Percentiles rank a stretch among this genome's conserved stretches.
Evolutionary conservation across 2,329 filamentous ascomycete species (phyloP).

Genomic region (Fusarium chuoi): DNA sequence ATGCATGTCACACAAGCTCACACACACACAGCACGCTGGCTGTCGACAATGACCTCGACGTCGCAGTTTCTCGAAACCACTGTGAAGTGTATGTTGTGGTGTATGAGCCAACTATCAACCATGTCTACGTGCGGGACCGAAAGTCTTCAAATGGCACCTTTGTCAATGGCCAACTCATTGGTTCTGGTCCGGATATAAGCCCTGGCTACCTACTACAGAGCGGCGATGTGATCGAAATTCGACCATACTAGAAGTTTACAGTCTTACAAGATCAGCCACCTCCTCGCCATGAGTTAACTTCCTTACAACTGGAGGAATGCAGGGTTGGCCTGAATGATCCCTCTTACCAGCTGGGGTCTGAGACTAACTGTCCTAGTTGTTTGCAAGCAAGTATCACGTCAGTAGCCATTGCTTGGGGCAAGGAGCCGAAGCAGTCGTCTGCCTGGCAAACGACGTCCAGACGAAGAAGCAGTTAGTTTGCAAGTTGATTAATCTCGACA

Average conservation of each 20-base stretch:
- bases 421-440: slow-evolving; percentile 52
- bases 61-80: slow-evolving; percentile 62
- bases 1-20: neutral
- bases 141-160: slow-evolving; percentile 65
- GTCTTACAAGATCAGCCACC: slow-evolving; percentile 46
- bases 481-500: slow-evolving; percentile 68
- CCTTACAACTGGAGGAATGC: slow-evolving; percentile 48
- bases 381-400: slow-evolving; percentile 49
- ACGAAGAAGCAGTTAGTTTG: slow-evolving; percentile 73
- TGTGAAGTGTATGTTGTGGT: slow-evolving; percentile 66
- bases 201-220: slow-evolving; percentile 60
- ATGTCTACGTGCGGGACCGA: slow-evolving; percentile 67
- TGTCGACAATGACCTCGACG: slow-evolving; percentile 51
- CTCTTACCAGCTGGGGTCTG: too few species aligned
- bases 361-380: slow-evolving; percentile 42
- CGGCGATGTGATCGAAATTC: slow-evolving; percentile 60
- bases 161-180: slow-evolving; percentile 60
- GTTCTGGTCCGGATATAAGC: slow-evolving; percentile 50
- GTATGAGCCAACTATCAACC: slow-evolving; percentile 56
- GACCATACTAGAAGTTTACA: slow-evolving; percentile 52
- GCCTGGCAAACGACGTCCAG: slow-evolving; percentile 56
- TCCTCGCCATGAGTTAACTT: slow-evolving; percentile 41
- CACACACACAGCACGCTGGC: slow-evolving; percentile 49
- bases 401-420: slow-evolving; percentile 51
- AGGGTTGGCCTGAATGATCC: slow-evolving; percentile 37